phyloP scores from a whole-genome alignment of 306 rosid species.

The Castanopsis chinensis region DNA sequence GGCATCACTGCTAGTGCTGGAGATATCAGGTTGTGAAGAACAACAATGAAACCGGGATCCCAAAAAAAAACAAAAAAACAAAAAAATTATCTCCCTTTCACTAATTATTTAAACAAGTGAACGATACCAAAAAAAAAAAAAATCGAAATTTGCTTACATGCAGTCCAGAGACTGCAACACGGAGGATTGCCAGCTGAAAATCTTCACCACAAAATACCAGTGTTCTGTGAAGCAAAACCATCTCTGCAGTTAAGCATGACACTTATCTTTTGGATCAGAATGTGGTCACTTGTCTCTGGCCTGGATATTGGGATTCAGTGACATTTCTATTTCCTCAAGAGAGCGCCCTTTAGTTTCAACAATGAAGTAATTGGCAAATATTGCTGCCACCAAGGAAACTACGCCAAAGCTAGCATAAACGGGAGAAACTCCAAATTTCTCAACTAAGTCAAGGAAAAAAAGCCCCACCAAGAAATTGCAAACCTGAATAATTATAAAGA shows the following conservation, averaged over 20 bases:
- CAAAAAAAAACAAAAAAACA: too few relatives aligned
- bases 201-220: background rate
- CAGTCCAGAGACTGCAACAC: background rate
- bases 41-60: too few relatives aligned
- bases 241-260: background rate
- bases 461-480: constrained; percentile 89
- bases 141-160: background rate
- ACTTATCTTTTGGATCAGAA: background rate
- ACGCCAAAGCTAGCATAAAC: constrained; percentile 73
- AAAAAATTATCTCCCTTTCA: background rate
- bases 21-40: too few relatives aligned
- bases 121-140: background rate
- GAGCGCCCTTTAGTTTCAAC: constrained; percentile 87
- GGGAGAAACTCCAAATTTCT: constrained; percentile 78
- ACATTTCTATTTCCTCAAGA: constrained; percentile 83
- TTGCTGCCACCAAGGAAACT: constrained; percentile 68
- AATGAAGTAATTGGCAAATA: constrained; percentile 59
- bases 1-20: too few relatives aligned
- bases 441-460: constrained; percentile 79
- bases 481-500: constrained; percentile 37
- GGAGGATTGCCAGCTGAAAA: background rate
- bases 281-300: constrained; percentile 34
- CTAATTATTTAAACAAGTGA: background rate
- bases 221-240: background rate
- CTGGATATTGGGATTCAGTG: constrained; percentile 37